Evolutionary conservation across 345 rosid species (phyloP), one percentile per base, ranked within the genome.

Genomic region (Syzygium grande): DNA sequence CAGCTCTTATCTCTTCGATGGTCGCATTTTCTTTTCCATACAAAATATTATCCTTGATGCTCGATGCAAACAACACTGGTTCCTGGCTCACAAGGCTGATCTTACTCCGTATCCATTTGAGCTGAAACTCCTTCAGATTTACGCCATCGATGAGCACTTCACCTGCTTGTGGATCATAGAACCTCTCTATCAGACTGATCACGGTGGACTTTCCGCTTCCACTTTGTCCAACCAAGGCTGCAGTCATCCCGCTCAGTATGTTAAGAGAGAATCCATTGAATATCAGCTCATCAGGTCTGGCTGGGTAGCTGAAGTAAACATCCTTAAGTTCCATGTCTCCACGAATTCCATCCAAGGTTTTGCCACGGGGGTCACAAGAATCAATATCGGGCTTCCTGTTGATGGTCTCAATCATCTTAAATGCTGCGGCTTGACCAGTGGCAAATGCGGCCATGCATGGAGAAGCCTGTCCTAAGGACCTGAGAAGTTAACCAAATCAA

Each of bases 391-490:
- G 91, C 86, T 65, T 86, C 80, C 93, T 92, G 4, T 84, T 34
- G 84, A 92, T 90, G 1, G 92, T 92, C 86, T 90, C 91, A 52
- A 92, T 89, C 92, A 92, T 92, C 88, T 90, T 90, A 78, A 85
- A 89, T 0, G 92, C 91, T 2, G 91, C 91, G 13, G 91, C 91
- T 87, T 63, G 89, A 51, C 92, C 93, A 5, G 91, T 88, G 7
- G 92, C 93, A 63, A 92, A 92, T 23, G 93, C 90, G 30, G 59
- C 87, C 61, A 92, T 51, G 90, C 90, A 91, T 11, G 92, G 89
- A 49, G 92, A 88, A 84, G 93, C 89, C 86, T 89, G 92, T 11
- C 93, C 94, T 10, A 93, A 51, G 6, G 94, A 91, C 92, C 94
- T 92, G 87, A 63, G 55, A 61, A 52, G 85, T 8, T 54, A 68